Percentiles rank a stretch among this genome's conserved stretches.
phyloP scores from a whole-genome alignment of 2,329 filamentous ascomycete genomes.

The Hypoxylon sp. region DNA sequence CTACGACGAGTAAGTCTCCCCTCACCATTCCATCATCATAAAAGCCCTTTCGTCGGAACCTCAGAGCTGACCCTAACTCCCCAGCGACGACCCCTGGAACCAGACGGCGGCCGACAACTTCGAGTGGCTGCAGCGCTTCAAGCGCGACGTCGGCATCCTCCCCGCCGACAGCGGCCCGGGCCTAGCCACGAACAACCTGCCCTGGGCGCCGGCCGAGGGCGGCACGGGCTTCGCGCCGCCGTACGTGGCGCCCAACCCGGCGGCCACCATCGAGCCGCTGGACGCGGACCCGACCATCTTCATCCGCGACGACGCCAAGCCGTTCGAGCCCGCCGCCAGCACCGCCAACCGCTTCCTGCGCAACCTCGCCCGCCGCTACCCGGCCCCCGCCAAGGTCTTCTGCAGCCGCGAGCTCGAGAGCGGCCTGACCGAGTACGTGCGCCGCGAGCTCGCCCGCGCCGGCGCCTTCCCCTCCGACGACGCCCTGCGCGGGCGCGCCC shows the following conservation, averaged over 20 bases:
- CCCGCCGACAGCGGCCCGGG: constrained; percentile 63
- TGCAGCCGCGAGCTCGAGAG: constrained; percentile 70
- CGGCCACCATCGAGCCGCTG: constrained; percentile 53
- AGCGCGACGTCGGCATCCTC: constrained; percentile 67
- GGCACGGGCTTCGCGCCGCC: constrained; percentile 69
- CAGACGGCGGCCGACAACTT: constrained; percentile 73
- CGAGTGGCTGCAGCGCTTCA: constrained; percentile 74
- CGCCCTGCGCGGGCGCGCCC: constrained; percentile 60
- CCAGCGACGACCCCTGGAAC: constrained; percentile 73
- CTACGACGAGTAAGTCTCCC: constrained; percentile 69
- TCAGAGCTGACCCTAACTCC: background rate
- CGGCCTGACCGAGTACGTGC: constrained; percentile 64
- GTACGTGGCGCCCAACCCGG: constrained; percentile 60
- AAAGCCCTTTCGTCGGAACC: background rate
- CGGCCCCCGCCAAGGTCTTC: constrained; percentile 65
- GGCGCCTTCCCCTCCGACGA: constrained; percentile 63
- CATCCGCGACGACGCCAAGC: constrained; percentile 55
- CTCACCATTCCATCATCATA: too few species aligned
- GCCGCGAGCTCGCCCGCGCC: constrained; percentile 55
- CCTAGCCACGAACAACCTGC: constrained; percentile 54
- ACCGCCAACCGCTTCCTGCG: constrained; percentile 64
- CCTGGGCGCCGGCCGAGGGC: constrained; percentile 64
- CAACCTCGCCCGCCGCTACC: constrained; percentile 58
- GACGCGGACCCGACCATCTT: constrained; percentile 51
- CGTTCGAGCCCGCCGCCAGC: constrained; percentile 58